Base-by-base conservation (phyloP, 1,139 yeast species). In the Protomyces arabidopsidicola region DNA sequence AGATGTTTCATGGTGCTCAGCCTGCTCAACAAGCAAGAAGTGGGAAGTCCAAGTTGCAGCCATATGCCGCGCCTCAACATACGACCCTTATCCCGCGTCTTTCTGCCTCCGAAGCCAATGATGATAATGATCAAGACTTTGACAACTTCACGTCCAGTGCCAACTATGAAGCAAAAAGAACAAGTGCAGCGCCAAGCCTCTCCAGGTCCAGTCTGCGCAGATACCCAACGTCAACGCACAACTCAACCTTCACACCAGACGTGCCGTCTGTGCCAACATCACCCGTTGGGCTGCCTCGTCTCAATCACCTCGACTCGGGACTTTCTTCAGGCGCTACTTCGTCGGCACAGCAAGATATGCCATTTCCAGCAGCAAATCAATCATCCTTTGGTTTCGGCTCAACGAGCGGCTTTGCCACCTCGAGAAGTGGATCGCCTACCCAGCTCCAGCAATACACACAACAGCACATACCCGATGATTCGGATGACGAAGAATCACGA, bases 11-110 rank as follows among this genome's bases (percentile, higher is more conserved):
- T 51, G 53, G 34, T 55, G 51, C 22, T 3, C 51, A 22, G 48
- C 48, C 48, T 10, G 18, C 48, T 8, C 57, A 60, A 31, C 42
- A 50, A 6, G 57, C 57, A 18, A 45, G 55, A 34, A 58, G 63
- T 10, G 42, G 39, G 24, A 58, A 58, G 22, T 16, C 52, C 18
- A 58, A 58, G 45, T 42, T 58, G 12, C 45, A 55, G 24, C 62
- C 53, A 45, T 58, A 58, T 38, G 56, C 62, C 2, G 66, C 67
- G 14, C 64, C 67, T 35, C 66, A 65, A 8, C 67, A 65, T 35
- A 65, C 67, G 6, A 62, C 63, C 52, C 45, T 65, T 4, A 64
- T 63, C 9, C 65, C 67, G 6, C 55, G 67, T 12, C 51, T 65
- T 2, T 65, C 67, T 24, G 67, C 67, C 24, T 52, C 65, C 2